Conservation (phyloP, 1,284 basidiomycete species). For the Cutaneotrichosporon sp. region DNA sequence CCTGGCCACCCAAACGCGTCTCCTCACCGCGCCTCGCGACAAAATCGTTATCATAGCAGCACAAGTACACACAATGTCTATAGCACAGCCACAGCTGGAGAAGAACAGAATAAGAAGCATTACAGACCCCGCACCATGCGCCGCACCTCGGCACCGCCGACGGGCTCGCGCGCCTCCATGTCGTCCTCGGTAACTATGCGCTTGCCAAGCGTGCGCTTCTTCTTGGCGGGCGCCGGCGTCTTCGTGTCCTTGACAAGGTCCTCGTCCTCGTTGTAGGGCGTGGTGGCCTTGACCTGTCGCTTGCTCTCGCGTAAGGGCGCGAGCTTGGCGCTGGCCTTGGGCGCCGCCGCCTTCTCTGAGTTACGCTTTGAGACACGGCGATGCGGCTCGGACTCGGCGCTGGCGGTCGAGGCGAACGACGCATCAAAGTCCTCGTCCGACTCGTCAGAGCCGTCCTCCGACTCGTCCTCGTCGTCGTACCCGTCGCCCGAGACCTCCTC, state of each 20-base stretch:
- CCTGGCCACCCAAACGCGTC: too few relatives aligned
- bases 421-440: conserved; percentile 44
- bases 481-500: conserved; percentile 23
- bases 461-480: conserved; percentile 4
- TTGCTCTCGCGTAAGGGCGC: conserved; percentile 33
- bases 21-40: too few relatives aligned
- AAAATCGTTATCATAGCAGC: not conserved
- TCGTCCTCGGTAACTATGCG: conserved; percentile 56
- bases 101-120: too few relatives aligned
- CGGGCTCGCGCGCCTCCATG: conserved; percentile 44
- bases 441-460: conserved; percentile 30
- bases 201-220: conserved; percentile 59
- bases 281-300: conserved; percentile 24
- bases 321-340: conserved; percentile 4
- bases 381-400: conserved; percentile 22
- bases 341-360: conserved; percentile 12
- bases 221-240: conserved; percentile 47
- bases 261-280: conserved; percentile 31
- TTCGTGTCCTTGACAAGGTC: conserved; percentile 38
- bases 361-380: conserved; percentile 24
- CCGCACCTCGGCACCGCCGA: conserved; percentile 40
- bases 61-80: not conserved
- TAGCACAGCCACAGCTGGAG: too few relatives aligned
- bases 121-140: conserved; percentile 35
- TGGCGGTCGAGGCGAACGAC: conserved; percentile 27